Base-by-base conservation (phyloP, 805 yeast genomes). In the Cyberlindnera bimundalis region DNA sequence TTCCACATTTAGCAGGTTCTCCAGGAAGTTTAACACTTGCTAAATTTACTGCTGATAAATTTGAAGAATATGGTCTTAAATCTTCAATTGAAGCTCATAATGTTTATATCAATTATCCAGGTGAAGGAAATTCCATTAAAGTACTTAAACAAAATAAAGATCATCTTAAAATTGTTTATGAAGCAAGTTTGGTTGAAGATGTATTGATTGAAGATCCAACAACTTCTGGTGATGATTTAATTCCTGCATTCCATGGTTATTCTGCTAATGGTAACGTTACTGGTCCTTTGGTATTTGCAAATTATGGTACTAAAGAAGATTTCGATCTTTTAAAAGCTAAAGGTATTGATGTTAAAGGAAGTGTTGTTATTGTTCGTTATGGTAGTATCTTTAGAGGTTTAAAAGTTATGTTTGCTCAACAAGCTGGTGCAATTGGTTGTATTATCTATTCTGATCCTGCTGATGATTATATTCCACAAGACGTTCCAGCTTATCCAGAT, bases 171-270 rank as follows among this genome's bases (percentile, higher is more conserved):
- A 57, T 74, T 8, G 56, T 70, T 25, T 76, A 70, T 55, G 65
- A 68, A 41, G 84, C 91, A 7, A 61, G 75, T 5, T 63, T 77
- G 29, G 67, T 64, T 32, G 82, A 76, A 55, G 81, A 76, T 45
- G 67, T 54, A 14, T 53, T 84, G 37, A 61, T 64, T 35, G 79
- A 76, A 47, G 83, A 78, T 47, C 63, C 66, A 34, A 62, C 67
- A 10, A 66, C 71, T 1, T 37, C 59, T 45, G 55, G 61, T 58
- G 66, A 67, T 21, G 75, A 71, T 44, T 60, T 70, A 26, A 71
- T 81, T 19, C 90, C 89, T 12, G 79, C 88, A 0, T 85, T 84
- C 65, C 81, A 81, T 56, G 89, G 87, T 2, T 84, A 81, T 53
- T 78, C 86, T 5, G 89, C 85, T 9, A 71, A 74, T 41, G 95